phyloP scores from a whole-genome alignment of 2,329 filamentous ascomycete genomes.

The Exserohilum turcica region DNA sequence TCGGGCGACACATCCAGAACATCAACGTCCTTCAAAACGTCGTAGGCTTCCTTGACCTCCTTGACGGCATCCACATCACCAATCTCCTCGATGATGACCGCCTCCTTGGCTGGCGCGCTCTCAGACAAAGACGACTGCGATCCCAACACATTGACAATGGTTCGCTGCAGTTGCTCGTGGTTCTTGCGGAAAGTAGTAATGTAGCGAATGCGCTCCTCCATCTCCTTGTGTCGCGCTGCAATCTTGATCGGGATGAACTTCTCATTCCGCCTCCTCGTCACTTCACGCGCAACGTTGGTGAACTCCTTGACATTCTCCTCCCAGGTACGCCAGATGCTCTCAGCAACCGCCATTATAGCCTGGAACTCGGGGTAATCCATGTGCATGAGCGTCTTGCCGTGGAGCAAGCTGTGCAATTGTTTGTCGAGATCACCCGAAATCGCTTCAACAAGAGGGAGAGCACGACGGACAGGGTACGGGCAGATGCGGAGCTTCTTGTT shows the following conservation, averaged over 20 bases:
- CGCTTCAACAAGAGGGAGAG: slow-evolving; percentile 91
- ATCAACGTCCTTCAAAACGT: slow-evolving; percentile 91
- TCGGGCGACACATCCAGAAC: slow-evolving; percentile 88
- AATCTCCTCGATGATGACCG: slow-evolving; percentile 86
- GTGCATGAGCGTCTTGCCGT: slow-evolving; percentile 86
- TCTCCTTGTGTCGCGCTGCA: slow-evolving; percentile 80
- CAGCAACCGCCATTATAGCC: slow-evolving; percentile 79
- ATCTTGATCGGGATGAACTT: slow-evolving; percentile 99
- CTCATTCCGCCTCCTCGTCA: slow-evolving; percentile 89
- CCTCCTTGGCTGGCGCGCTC: slow-evolving; percentile 43
- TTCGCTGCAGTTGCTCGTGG: slow-evolving; percentile 95
- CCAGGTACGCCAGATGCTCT: slow-evolving; percentile 88
- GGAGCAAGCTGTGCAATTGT: slow-evolving; percentile 81
- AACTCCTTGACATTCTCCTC: slow-evolving; percentile 97
- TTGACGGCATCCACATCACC: slow-evolving; percentile 96
- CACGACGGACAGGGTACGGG: slow-evolving; percentile 90
- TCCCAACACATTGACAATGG: slow-evolving; percentile 95
- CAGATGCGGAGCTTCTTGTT: slow-evolving; percentile 98
- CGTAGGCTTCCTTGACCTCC: slow-evolving; percentile 93
- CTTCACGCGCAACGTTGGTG: slow-evolving; percentile 94
- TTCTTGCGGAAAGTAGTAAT: slow-evolving; percentile 94
- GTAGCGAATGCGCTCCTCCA: slow-evolving; percentile 89
- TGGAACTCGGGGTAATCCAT: slow-evolving; percentile 91
- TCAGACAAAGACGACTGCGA: slow-evolving; percentile 58
- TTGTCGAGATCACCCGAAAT: slow-evolving; percentile 93